Base-by-base conservation (phyloP, 495 filamentous ascomycete species). In the Aspergillus cristatus region DNA sequence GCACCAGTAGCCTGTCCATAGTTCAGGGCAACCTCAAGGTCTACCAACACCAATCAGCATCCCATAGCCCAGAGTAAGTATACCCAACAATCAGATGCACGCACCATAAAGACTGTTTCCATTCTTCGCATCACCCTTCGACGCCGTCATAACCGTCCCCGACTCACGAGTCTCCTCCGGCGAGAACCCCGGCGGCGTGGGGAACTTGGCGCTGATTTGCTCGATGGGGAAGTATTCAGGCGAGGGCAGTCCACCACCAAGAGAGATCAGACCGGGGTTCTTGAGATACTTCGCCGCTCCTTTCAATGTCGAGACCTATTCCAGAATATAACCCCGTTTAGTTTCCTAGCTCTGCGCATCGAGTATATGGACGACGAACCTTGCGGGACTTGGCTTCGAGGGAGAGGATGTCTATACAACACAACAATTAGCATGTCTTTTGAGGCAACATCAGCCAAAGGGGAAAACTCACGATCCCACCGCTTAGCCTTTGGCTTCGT, bases 171-270 rank as follows among this genome's bases (percentile, higher is more conserved):
- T 81, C 18, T 74, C 79, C 25, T 72, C 62, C 36, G 86, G 78
- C 6, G 77, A 74, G 58, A 93, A 95, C 40, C 76, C 70, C 16
- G 70, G 84, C 37, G 60, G 65, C 16, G 47, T 60, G 12, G 84
- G 84, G 15, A 88, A 76, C 53, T 84, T 84, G 54, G 86, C 43
- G 13, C 70, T 64, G 28, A 88, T 58, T 32, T 76, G 60, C 42
- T 85, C 75, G 47, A 90, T 76, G 28, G 91, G 93, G 55, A 98
- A 97, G 68, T 91, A 84, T 56, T 87, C 79, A 37, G 82, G 71
- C 18, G 84, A 87, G 7, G 91, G 91, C 22, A 98, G 70, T 2
- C 91, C 91, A 43, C 93, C 93, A 39, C 91, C 91, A 10, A 98
- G 78, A 4, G 85, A 91, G 56, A 98, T 90, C 35, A 83, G 45